A percentile compares a stretch with the other conserved stretches of the same genome.
phyloP scores from a whole-genome alignment of 2,329 filamentous ascomycete genomes.

The Colletotrichum musicola region DNA sequence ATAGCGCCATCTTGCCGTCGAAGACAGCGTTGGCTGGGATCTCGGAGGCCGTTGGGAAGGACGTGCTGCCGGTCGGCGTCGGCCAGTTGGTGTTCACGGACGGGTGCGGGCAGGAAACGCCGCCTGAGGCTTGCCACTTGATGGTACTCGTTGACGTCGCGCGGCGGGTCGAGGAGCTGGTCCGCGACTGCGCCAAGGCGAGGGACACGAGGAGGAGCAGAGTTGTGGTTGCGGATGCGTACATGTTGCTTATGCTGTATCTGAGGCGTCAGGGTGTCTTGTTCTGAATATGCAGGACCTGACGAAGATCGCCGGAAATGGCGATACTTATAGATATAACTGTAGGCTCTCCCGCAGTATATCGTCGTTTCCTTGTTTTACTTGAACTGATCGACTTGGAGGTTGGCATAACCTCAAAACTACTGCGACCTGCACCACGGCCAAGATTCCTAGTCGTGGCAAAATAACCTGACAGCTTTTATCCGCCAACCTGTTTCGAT shows the following conservation, averaged over 20 bases:
- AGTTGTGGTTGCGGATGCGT: background rate
- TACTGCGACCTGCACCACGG: background rate
- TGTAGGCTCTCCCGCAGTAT: background rate
- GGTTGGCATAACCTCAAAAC: background rate
- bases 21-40: constrained; percentile 18
- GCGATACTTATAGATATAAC: background rate
- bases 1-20: constrained; percentile 5
- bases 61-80: constrained; percentile 19
- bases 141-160: constrained; percentile 12
- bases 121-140: constrained; percentile 29
- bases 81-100: constrained; percentile 22
- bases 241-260: background rate
- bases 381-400: background rate
- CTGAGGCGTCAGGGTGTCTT: background rate
- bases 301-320: too few relatives aligned
- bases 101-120: constrained; percentile 23
- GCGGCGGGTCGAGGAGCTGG: constrained; percentile 4
- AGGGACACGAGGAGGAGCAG: background rate
- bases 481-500: background rate
- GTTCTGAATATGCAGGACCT: too few relatives aligned
- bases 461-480: background rate
- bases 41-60: constrained; percentile 14
- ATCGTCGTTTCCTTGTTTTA: background rate
- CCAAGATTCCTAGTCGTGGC: background rate
- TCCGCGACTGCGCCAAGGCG: background rate